Evolutionary conservation across 441 rosid genomes (phyloP).

Genomic region (Theobroma grandiflorum): DNA sequence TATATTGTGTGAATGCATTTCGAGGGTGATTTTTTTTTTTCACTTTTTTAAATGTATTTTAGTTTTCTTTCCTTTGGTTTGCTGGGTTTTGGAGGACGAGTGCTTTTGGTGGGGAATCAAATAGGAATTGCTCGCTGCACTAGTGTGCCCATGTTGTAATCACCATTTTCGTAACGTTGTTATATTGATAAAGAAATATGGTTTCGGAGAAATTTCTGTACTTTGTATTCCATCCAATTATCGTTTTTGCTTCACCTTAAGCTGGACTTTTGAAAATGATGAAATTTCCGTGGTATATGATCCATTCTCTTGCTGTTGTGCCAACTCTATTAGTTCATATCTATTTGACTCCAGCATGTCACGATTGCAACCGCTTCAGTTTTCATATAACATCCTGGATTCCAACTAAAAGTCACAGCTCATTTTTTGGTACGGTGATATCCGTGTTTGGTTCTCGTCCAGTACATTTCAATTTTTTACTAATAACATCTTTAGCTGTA

Average conservation of each 20-base stretch:
- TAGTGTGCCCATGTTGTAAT: conserved; percentile 43
- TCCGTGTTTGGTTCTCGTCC: too few species aligned
- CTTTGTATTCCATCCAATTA: background rate
- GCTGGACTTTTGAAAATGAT: background rate
- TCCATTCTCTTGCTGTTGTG: background rate
- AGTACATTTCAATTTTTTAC: too few species aligned
- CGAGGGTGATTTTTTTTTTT: conserved; percentile 21
- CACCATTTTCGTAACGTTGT: conserved; percentile 27
- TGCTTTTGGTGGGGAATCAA: conserved; percentile 26
- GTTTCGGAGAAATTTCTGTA: conserved; percentile 9
- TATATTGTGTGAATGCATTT: conserved; percentile 64
- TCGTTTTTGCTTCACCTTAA: background rate
- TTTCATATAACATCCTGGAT: background rate
- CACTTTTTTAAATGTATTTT: background rate
- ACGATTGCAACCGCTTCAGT: too few species aligned
- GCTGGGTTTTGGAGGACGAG: conserved; percentile 42
- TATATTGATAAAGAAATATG: conserved; percentile 30
- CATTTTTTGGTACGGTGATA: background rate
- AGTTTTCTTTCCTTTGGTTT: conserved; percentile 7
- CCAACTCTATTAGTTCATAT: background rate
- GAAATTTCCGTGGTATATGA: background rate
- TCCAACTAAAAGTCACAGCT: background rate
- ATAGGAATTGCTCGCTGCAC: conserved; percentile 25
- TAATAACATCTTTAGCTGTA: too few species aligned
- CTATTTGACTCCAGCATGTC: too few species aligned